phyloP scores from a whole-genome alignment of 2,329 filamentous ascomycete species.

The Apiospora pterosperma region DNA sequence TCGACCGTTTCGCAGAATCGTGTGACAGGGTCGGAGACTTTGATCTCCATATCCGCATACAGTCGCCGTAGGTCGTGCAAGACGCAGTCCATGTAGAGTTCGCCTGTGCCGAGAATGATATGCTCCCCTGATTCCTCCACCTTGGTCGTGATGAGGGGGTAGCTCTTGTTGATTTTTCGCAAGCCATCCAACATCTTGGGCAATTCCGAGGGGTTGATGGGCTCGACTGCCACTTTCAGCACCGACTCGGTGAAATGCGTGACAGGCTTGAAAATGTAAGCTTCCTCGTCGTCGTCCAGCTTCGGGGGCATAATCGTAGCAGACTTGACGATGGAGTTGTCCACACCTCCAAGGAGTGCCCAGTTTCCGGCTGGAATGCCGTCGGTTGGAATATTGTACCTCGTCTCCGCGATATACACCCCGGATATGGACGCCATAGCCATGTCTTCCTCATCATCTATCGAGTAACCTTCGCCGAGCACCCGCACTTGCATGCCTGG shows the following conservation, averaged over 20 bases:
- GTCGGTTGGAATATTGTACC: conserved; percentile 88
- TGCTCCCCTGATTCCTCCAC: conserved; percentile 98
- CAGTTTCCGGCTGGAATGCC: conserved; percentile 93
- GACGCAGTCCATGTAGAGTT: conserved; percentile 99
- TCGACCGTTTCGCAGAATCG: conserved; percentile 97
- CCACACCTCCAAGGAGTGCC: conserved; percentile 86
- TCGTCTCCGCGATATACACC: conserved; percentile 86
- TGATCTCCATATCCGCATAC: conserved; percentile 99
- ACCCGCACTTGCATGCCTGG: conserved; percentile 83
- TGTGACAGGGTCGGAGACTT: conserved; percentile 96
- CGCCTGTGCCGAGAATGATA: conserved; percentile 89
- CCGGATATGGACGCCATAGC: conserved; percentile 77
- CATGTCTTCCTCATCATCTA: conserved; percentile 99
- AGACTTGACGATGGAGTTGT: conserved; percentile 98
- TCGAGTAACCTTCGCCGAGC: conserved; percentile 89
- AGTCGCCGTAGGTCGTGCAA: conserved; percentile 87
- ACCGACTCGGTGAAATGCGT: conserved; percentile 96
- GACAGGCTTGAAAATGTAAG: conserved; percentile 91
- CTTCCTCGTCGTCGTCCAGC: conserved; percentile 83
- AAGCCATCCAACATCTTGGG: conserved; percentile 98
- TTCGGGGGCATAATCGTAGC: conserved; percentile 82
- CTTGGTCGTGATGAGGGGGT: conserved; percentile 91
- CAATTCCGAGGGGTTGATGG: conserved; percentile 94
- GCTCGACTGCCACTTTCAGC: conserved; percentile 95
- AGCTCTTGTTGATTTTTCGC: conserved; percentile 96